Conservation (phyloP, 306 rosid species). For the Psophocarpus tetragonolobus region DNA sequence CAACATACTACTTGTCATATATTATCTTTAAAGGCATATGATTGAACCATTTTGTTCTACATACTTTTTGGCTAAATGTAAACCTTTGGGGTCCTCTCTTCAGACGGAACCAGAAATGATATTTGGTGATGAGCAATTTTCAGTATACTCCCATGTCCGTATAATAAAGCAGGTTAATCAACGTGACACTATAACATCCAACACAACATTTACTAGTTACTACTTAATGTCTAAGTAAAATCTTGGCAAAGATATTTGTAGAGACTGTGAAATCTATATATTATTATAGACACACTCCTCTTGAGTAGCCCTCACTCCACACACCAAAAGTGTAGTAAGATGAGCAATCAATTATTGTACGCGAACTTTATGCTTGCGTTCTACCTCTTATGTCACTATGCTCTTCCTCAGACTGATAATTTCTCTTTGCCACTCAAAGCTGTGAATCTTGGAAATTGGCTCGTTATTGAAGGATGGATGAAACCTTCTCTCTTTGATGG, state of each 20-base stretch:
- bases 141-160: neutral
- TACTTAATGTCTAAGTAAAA: neutral
- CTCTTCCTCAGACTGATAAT: conserved; percentile 37
- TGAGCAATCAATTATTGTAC: conserved; percentile 12
- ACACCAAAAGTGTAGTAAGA: conserved; percentile 4
- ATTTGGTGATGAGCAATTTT: conserved; percentile 9
- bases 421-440: conserved; percentile 53
- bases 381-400: conserved; percentile 26
- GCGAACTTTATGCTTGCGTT: conserved; percentile 27
- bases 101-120: conserved; percentile 1
- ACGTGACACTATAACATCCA: neutral
- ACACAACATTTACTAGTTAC: neutral
- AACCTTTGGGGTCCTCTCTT: neutral
- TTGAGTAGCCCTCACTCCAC: conserved; percentile 7
- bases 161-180: neutral
- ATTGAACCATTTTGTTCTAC: neutral
- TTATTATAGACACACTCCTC: neutral
- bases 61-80: neutral
- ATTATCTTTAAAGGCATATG: neutral
- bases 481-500: conserved; percentile 61
- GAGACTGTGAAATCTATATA: neutral
- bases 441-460: conserved; percentile 73
- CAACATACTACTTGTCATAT: neutral
- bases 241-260: neutral
- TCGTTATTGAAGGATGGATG: conserved; percentile 74